Conservation (phyloP, 176 grass and related monocot genomes). For the Avena sativa region DNA sequence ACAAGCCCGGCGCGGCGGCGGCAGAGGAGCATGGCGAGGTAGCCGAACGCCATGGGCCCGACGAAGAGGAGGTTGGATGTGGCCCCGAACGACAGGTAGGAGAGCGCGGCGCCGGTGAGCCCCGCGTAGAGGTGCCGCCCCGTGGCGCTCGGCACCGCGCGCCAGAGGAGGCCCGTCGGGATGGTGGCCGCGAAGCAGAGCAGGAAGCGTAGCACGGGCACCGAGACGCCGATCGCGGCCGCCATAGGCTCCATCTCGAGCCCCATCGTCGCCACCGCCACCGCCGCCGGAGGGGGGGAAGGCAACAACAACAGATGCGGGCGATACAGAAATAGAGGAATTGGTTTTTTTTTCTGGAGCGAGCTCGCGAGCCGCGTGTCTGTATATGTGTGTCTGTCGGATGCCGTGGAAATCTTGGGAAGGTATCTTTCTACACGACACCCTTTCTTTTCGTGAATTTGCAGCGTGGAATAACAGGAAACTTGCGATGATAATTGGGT, state of each 20-base stretch:
- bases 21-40: conserved; percentile 80
- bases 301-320: conserved; percentile 42
- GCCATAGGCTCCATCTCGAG: conserved; percentile 84
- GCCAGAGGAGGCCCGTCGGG: conserved; percentile 79
- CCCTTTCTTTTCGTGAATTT: background rate
- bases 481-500: background rate
- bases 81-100: conserved; percentile 87
- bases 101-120: conserved; percentile 73
- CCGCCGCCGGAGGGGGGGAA: conserved; percentile 9
- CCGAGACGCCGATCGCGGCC: conserved; percentile 87
- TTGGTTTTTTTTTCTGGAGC: conserved; percentile 43
- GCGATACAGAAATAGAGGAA: conserved; percentile 33
- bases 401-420: conserved; percentile 21
- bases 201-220: conserved; percentile 93
- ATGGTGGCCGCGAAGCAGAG: conserved; percentile 97
- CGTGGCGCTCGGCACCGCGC: conserved; percentile 60
- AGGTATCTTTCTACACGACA: conserved; percentile 19
- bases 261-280: conserved; percentile 48
- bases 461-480: background rate
- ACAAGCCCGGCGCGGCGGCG: conserved; percentile 71
- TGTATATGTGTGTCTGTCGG: background rate
- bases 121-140: conserved; percentile 88
- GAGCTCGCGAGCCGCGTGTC: conserved; percentile 33
- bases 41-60: conserved; percentile 77
- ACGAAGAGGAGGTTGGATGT: conserved; percentile 95